A percentile compares a stretch with the other conserved stretches of the same genome.
Conservation (phyloP, 2,329 filamentous ascomycete genomes). For the Alternaria triticina region DNA sequence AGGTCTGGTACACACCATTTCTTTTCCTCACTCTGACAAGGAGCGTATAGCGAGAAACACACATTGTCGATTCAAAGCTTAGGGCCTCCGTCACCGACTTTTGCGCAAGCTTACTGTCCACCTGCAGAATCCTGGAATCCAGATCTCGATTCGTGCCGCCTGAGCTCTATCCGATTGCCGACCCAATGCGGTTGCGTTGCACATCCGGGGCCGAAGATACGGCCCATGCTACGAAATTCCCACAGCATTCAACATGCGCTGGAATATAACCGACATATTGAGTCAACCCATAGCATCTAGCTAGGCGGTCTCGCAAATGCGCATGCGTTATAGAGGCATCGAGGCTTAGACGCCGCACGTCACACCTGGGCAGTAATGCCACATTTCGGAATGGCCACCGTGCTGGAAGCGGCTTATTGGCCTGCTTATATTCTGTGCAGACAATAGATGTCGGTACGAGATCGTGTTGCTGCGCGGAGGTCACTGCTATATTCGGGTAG, state of each 20-base stretch:
- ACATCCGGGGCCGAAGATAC: neutral
- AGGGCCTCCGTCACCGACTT: neutral
- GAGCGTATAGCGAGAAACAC: neutral
- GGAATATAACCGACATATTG: neutral
- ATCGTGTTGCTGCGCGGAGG: neutral
- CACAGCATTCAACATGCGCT: neutral
- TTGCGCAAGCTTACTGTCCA: neutral
- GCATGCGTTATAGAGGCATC: neutral
- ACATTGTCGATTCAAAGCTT: neutral
- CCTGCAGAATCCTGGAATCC: neutral
- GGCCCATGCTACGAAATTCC: neutral
- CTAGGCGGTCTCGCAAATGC: neutral
- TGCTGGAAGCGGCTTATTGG: neutral
- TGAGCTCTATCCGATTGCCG: neutral
- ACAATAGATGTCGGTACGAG: neutral
- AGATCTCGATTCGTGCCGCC: neutral
- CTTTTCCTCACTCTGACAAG: neutral
- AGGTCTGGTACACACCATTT: neutral
- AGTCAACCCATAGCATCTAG: neutral
- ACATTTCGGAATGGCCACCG: neutral
- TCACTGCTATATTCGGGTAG: neutral
- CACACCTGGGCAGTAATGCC: neutral
- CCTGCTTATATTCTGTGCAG: neutral
- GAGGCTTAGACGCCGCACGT: neutral
- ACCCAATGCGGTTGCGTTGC: neutral